Base-by-base conservation (phyloP, 257 asterid genomes). In the Nicotiana knightiana region DNA sequence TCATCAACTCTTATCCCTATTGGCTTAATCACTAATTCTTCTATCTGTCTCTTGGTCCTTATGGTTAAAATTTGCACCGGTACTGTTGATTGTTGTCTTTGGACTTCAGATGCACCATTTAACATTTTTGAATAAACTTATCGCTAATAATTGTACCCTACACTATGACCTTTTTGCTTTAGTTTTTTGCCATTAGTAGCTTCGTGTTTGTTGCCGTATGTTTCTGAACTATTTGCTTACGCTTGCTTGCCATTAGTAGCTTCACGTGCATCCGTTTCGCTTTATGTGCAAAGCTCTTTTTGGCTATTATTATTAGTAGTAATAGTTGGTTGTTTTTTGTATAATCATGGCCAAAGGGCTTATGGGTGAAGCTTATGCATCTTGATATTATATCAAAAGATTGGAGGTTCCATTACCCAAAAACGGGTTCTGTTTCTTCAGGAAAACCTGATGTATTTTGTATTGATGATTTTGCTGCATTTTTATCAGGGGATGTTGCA, bases 401-500 rank as follows among this genome's bases (percentile, higher is more conserved):
- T 62, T 24, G 8, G 67, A 62, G 67, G 17, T 24, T 62, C 8
- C 67, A 26, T 62, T 62, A 43, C 61, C 24, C 46, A 51, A 75
- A 46, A 24, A 46, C 46, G 79, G 15, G 3, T 71, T 71, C 9
- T 75, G 80, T 43, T 51, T 51, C 80, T 51, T 8, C 46, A 6
- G 62, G 79, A 26, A 55, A 15, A 48, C 17, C 4, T 75, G 79
- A 71, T 48, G 79, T 71, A 46, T 24, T 46, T 46, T 67, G 7
- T 71, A 71, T 46, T 51, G 46, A 51, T 21, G 39, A 26, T 9
- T 26, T 75, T 51, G 17, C 39, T 82, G 77, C 61, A 35, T 84
- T 59, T 65, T 30, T 81, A 21, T 32, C 62, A 88, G 90, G 90
- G 54, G 90, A 88, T 73, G 89, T 88, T 70, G 86, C 90, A 24